Evolutionary conservation across 352 stramenopile species (phyloP).

Genomic region (Phytophthora uliginosa): DNA sequence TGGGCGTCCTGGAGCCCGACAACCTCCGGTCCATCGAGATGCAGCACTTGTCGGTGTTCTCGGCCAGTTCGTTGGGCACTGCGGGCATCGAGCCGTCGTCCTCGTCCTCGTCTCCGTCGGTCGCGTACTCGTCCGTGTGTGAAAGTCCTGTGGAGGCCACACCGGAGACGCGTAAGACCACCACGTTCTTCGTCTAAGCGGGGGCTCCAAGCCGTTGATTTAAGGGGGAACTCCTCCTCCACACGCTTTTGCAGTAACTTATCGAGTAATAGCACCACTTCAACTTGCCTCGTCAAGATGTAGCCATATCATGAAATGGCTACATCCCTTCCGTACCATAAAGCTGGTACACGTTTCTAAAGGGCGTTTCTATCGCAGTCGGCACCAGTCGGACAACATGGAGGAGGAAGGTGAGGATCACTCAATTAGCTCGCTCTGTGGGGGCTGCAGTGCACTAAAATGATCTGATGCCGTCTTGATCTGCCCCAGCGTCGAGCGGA

Average conservation of each 20-base stretch:
- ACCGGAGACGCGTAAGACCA: slow-evolving; percentile 46
- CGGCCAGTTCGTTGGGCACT: slow-evolving; percentile 47
- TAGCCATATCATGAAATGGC: background rate
- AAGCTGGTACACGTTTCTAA: background rate
- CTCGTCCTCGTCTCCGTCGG: slow-evolving; percentile 56
- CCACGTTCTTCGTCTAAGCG: slow-evolving; percentile 70
- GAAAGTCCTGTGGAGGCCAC: slow-evolving; percentile 53
- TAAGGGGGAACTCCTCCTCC: slow-evolving; percentile 2
- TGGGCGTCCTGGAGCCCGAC: slow-evolving; percentile 22
- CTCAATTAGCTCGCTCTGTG: background rate
- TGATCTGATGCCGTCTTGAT: slow-evolving; percentile 3
- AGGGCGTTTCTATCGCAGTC: background rate
- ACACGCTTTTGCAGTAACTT: slow-evolving; percentile 23
- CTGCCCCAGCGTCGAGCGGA: slow-evolving; percentile 41
- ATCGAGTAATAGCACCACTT: slow-evolving; percentile 16
- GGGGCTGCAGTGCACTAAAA: background rate
- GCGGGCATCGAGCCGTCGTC: slow-evolving; percentile 49
- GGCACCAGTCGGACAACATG: slow-evolving; percentile 19
- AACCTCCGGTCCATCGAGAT: slow-evolving; percentile 42
- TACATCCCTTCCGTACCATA: background rate
- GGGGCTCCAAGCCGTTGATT: slow-evolving; percentile 10
- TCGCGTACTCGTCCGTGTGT: slow-evolving; percentile 72
- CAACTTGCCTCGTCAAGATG: background rate
- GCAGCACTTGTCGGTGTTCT: slow-evolving; percentile 59
- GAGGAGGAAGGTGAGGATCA: slow-evolving; percentile 35